Conservation (phyloP, 2,329 filamentous ascomycete species). For the Paecilomyces sp. region DNA sequence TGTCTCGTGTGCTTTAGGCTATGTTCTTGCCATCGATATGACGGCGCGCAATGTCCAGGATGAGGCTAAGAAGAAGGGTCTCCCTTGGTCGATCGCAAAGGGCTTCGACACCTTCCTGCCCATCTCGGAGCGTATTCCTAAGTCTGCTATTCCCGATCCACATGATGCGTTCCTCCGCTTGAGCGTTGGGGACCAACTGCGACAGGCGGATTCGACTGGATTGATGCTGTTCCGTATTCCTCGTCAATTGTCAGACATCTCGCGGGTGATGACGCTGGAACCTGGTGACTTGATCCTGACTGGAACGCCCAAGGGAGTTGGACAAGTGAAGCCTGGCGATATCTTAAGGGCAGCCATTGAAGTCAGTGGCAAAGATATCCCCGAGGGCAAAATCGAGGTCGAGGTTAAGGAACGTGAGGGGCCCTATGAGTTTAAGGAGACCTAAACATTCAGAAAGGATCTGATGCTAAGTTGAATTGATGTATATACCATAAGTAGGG, state of each 20-base stretch:
- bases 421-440: constrained; percentile 70
- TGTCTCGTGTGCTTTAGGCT: constrained; percentile 47
- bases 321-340: constrained; percentile 76
- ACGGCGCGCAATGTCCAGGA: constrained; percentile 93
- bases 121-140: constrained; percentile 72
- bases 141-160: constrained; percentile 73
- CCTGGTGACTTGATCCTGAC: constrained; percentile 89
- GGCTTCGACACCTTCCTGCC: constrained; percentile 97
- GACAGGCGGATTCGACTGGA: constrained; percentile 82
- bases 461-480: not conserved
- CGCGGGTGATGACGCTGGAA: constrained; percentile 87
- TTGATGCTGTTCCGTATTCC: constrained; percentile 93
- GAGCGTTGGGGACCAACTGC: constrained; percentile 68
- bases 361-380: constrained; percentile 72
- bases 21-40: constrained; percentile 92
- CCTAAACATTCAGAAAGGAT: constrained; percentile 34
- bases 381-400: constrained; percentile 79
- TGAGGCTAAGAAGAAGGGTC: constrained; percentile 92
- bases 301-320: constrained; percentile 96
- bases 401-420: constrained; percentile 70
- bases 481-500: not conserved
- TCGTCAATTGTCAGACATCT: constrained; percentile 81
- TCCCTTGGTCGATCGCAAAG: constrained; percentile 94
- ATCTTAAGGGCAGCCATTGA: constrained; percentile 77
- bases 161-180: constrained; percentile 84